Evolutionary conservation across 805 yeast genomes (phyloP), one percentile per base, ranked within the genome.

Genomic region (Ogataea corticis): DNA sequence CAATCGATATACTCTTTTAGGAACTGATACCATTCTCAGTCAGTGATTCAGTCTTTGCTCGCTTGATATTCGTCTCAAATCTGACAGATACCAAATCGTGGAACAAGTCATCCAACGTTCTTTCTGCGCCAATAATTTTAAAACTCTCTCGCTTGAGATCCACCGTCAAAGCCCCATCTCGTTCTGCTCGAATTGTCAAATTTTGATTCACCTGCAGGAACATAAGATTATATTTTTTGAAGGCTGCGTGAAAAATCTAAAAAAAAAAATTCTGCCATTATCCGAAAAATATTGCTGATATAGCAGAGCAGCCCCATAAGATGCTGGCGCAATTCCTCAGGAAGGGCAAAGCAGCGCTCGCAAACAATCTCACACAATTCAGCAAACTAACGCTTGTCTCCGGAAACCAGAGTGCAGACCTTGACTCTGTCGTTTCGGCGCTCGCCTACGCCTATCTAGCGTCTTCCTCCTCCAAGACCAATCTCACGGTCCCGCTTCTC

Each of bases 341-440:
- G 5, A 33, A 40, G n/a, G 11, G 25, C 31, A 38, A 38, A 19
- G 6, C 28, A 3, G 25, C 28, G 11, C 38, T 49, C 33, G 29
- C 29, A 17, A 15, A 25, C 16, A 33, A 43, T 25, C 14, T 40
- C 13, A 11, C 45, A 5, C 30, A 27, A 1, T 18, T 48, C 14
- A 16, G 33, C 29, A 40, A 32, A 28, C 7, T 58, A 14, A 52
- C 58, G 1, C 58, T 84, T 17, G 91, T 84, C 0, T 69, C 85
- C 0, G 97, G 97, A 1, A 90, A 90, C 59, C 94, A 89, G 57
- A 79, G 94, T 4, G 91, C 94, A 0, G 90, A 92, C 64, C 69
- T 94, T 68, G 99, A 92, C 64, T 91, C 97, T 0, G 85, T 90
- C 27, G 77, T 88, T 2, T 76, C 85, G 44, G 83, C 97, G 0